Conservation (phyloP, 495 filamentous ascomycete species). For the Diplogelasinospora grovesii region DNA sequence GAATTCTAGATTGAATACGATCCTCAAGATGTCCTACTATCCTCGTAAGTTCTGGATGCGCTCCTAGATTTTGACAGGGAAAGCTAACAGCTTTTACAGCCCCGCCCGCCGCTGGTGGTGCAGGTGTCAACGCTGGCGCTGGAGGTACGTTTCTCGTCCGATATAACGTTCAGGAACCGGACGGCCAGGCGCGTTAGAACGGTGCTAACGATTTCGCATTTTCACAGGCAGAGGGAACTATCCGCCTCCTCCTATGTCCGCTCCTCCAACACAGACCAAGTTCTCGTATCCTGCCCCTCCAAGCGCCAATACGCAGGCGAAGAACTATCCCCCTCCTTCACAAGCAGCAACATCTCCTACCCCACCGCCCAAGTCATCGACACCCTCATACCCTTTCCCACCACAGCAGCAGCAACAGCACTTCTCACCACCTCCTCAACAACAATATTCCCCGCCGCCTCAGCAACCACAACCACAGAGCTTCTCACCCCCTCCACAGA, state of each 20-base stretch:
- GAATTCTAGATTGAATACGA: not conserved
- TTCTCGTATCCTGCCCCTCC: slow-evolving; percentile 40
- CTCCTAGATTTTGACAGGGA: not conserved
- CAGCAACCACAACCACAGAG: slow-evolving; percentile 17
- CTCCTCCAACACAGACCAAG: slow-evolving; percentile 39
- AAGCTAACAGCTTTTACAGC: slow-evolving; percentile 10
- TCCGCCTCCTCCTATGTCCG: slow-evolving; percentile 29
- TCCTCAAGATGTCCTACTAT: slow-evolving; percentile 26
- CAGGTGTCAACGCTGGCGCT: no score
- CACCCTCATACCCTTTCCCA: slow-evolving; percentile 28
- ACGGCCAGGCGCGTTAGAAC: no score
- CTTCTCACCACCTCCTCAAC: slow-evolving; percentile 26
- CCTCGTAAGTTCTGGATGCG: slow-evolving; percentile 21
- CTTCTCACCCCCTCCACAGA: no score
- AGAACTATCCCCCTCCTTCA: slow-evolving; percentile 27
- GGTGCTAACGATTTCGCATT: not conserved
- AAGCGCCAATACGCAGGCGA: slow-evolving; percentile 16
- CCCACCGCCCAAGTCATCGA: slow-evolving; percentile 19
- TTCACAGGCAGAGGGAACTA: slow-evolving; percentile 20
- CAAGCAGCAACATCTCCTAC: slow-evolving; percentile 18
- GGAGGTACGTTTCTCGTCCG: slow-evolving; percentile 18
- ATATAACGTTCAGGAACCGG: not conserved
- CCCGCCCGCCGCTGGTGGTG: slow-evolving; percentile 18
- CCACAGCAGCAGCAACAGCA: slow-evolving; percentile 33
- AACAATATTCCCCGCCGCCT: slow-evolving; percentile 28